Conservation (phyloP, 371 early-diverging fungal species). For the Syncephalastrum monosporum region DNA sequence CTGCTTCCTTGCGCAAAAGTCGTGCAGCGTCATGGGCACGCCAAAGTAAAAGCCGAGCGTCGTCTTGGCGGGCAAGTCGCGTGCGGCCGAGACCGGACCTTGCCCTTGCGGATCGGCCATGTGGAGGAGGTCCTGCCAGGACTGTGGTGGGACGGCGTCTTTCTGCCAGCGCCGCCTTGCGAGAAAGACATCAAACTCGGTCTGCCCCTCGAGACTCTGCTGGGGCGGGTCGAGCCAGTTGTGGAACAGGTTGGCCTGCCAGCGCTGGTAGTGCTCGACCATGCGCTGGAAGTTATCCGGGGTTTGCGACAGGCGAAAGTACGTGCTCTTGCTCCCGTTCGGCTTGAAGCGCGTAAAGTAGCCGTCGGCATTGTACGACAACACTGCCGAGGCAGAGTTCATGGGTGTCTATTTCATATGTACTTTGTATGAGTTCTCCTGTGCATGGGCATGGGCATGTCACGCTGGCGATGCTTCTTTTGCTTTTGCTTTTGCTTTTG, state of each 20-base stretch:
- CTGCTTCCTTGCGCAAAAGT: slow-evolving; percentile 80
- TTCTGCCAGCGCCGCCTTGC: not conserved
- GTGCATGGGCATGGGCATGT: not conserved
- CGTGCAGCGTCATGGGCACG: slow-evolving; percentile 82
- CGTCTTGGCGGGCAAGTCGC: slow-evolving; percentile 60
- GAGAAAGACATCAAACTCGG: no score
- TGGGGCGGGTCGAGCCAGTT: not conserved
- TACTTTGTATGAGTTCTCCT: not conserved
- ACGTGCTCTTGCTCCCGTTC: slow-evolving; percentile 61
- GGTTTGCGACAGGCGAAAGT: slow-evolving; percentile 72
- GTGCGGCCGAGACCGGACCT: slow-evolving; percentile 51
- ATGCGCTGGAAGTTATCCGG: slow-evolving; percentile 76
- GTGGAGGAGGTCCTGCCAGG: no score
- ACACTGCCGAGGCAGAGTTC: slow-evolving; percentile 77
- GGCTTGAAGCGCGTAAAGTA: slow-evolving; percentile 72
- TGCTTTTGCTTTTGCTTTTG: not conserved
- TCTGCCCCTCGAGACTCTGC: not conserved
- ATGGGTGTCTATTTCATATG: slow-evolving; percentile 61
- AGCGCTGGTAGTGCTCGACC: slow-evolving; percentile 64
- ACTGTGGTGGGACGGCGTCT: no score
- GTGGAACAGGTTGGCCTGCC: slow-evolving; percentile 59
- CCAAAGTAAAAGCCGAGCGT: slow-evolving; percentile 84
- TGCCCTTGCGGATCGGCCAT: no score
- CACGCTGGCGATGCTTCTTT: no score
- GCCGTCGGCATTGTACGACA: slow-evolving; percentile 78